phyloP scores from a whole-genome alignment of 805 yeast species.

The Teunomyces panamensis region DNA sequence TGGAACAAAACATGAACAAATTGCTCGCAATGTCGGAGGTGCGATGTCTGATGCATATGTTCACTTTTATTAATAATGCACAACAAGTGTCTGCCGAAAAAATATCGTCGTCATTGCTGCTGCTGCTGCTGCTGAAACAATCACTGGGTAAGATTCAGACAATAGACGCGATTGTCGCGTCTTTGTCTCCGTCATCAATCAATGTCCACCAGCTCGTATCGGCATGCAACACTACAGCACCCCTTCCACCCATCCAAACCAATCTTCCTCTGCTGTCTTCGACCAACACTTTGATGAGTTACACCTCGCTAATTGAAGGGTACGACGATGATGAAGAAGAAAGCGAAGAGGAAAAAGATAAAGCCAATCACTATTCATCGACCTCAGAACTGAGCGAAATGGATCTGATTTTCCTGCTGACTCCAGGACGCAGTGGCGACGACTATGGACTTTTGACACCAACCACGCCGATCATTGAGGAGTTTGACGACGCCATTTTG shows the following conservation, averaged over 20 bases:
- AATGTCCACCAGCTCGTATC: conserved; percentile 16
- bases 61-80: conserved; percentile 7
- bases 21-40: conserved; percentile 12
- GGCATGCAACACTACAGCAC: conserved; percentile 12
- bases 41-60: conserved; percentile 6
- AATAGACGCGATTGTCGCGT: conserved; percentile 1
- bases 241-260: conserved; percentile 12
- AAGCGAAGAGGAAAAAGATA: conserved; percentile 7
- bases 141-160: background rate
- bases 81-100: conserved; percentile 10
- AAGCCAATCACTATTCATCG: conserved; percentile 6
- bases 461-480: conserved; percentile 14
- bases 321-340: conserved; percentile 25
- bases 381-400: conserved; percentile 10
- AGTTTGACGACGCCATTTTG: conserved; percentile 6
- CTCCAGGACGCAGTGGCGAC: conserved; percentile 2
- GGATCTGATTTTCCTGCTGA: conserved; percentile 11
- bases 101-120: background rate
- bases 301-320: conserved; percentile 27
- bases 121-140: background rate
- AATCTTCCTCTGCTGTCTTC: conserved; percentile 4
- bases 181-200: conserved; percentile 4
- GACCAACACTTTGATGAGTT: conserved; percentile 22
- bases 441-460: conserved; percentile 8
- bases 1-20: conserved; percentile 23